Base-by-base conservation (phyloP, 306 rosid genomes). In the Ormosia emarginata region DNA sequence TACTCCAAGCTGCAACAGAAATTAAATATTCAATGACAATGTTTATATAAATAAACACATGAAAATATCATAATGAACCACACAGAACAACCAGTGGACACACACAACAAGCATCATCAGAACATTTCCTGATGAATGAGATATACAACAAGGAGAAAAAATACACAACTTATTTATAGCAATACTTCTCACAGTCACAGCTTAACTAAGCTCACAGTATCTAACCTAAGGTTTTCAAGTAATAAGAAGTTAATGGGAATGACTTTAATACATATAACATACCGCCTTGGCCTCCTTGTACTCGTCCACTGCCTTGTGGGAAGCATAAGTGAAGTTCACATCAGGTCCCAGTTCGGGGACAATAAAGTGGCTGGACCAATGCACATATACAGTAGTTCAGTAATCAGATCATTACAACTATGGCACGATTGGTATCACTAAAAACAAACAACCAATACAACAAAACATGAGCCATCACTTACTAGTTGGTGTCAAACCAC, bases 401-500 rank as follows among this genome's bases (percentile, higher is more conserved):
- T 32, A 77, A 57, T 9, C 33, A 39, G 52, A 41, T 55, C 52
- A 58, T 14, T 8, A 74, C 53, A 77, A 47, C 6, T 36, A 55
- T 4, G 1, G 7, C 4, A 81, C 39, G 50, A 80, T 15, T 4
- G 1, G 7, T 4, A 81, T 46, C 57, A 80, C 13, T 34, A 34
- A 44, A 15, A 46, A 11, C 33, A 3, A 7, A 47, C 15, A 61
- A 64, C 13, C 18, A 63, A 18, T 10, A 50, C 67, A 75, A 18
- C 18, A 18, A 75, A 53, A 59, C 17, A 11, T 11, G 24, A 71
- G 11, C 33, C 43, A 7, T 62, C 68, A 88, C 95, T 82, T 86
- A 94, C 98, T 94, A 94, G 91, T 94, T 94, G 88, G 97, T 94
- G 81, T 94, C 98, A 12, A 94, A 92, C 98, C 98, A 94, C 89